Evolutionary conservation across 176 grass and related monocot species (phyloP).

Genomic region (Avena insularis): DNA sequence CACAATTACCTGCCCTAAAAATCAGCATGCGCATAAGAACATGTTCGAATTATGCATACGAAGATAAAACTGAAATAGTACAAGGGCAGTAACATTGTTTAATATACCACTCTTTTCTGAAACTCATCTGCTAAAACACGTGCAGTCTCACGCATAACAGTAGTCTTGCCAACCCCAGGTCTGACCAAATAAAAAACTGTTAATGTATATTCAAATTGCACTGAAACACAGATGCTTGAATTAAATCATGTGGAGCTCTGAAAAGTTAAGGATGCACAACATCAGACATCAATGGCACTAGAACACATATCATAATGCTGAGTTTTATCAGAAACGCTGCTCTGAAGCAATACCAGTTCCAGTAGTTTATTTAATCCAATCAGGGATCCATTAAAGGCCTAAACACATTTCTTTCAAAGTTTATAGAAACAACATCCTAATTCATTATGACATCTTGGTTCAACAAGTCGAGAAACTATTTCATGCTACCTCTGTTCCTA

Average conservation of each 20-base stretch:
- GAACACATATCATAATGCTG: conserved; percentile 3
- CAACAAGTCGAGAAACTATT: not conserved
- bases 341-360: not conserved
- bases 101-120: conserved; percentile 89
- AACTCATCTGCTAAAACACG: conserved; percentile 94
- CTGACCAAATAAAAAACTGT: conserved; percentile 50
- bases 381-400: not conserved
- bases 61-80: conserved; percentile 15
- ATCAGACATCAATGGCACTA: conserved; percentile 22
- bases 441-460: conserved; percentile 18
- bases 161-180: conserved; percentile 97
- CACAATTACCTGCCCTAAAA: conserved; percentile 95
- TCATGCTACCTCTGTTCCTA: too few species aligned
- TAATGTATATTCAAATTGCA: conserved; percentile 3
- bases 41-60: conserved; percentile 37
- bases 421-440: conserved; percentile 8
- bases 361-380: not conserved
- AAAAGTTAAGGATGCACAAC: not conserved
- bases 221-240: conserved; percentile 3
- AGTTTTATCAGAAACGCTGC: not conserved
- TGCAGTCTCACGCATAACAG: conserved; percentile 97
- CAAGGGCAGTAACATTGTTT: conserved; percentile 22
- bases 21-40: conserved; percentile 51
- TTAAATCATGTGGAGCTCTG: not conserved
- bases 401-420: not conserved